Conservation (phyloP, 2,329 filamentous ascomycete genomes). For the Fusarium aywerte region DNA sequence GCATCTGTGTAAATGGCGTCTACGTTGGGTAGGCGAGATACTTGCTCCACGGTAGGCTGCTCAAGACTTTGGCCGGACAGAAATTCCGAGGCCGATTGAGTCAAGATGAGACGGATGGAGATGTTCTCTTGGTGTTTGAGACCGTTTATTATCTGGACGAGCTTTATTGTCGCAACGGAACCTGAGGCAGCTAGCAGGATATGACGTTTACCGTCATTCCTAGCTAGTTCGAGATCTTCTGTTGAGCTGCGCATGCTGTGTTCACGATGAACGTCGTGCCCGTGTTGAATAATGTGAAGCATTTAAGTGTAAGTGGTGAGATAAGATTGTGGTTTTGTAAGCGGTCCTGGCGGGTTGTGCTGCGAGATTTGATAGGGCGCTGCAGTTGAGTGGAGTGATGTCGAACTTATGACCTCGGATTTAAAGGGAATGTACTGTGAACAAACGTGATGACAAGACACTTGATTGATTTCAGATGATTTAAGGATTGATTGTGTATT, state of each 20-base stretch:
- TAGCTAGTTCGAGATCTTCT: slow-evolving; percentile 48
- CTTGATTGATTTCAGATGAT: not conserved
- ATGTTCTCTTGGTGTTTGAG: slow-evolving; percentile 66
- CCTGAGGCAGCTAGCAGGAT: slow-evolving; percentile 57
- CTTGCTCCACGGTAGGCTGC: slow-evolving; percentile 73
- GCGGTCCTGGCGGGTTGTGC: not conserved
- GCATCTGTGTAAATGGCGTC: slow-evolving; percentile 83
- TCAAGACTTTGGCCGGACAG: slow-evolving; percentile 79
- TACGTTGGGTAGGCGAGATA: slow-evolving; percentile 74
- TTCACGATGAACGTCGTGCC: slow-evolving; percentile 42
- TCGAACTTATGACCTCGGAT: not conserved
- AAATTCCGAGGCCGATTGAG: slow-evolving; percentile 77
- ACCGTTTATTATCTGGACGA: slow-evolving; percentile 71
- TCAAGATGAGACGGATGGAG: slow-evolving; percentile 88
- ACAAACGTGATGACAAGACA: accelerated
- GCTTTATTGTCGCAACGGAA: slow-evolving; percentile 88
- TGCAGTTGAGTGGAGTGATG: slow-evolving; percentile 13
- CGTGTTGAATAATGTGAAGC: slow-evolving; percentile 40
- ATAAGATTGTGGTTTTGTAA: slow-evolving; percentile 9
- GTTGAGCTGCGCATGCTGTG: slow-evolving; percentile 45
- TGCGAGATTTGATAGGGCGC: slow-evolving; percentile 13
- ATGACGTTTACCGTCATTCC: slow-evolving; percentile 55
- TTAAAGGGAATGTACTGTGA: not conserved
- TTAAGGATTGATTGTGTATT: not conserved
- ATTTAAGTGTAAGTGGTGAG: slow-evolving; percentile 13